Conservation (phyloP, 768 basidiomycete species). For the Hirschioporus abietinus region DNA sequence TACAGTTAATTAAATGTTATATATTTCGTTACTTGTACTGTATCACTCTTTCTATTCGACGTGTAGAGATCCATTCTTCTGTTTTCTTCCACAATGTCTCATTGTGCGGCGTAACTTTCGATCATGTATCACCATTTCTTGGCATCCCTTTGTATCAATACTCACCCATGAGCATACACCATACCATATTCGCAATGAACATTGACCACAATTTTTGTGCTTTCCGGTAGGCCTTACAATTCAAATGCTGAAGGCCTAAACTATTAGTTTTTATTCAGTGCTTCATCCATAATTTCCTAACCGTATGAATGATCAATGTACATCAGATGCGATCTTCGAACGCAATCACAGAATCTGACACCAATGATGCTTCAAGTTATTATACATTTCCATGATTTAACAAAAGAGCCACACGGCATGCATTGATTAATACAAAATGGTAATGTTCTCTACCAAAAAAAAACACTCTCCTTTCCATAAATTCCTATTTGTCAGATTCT, state of each 20-base stretch:
- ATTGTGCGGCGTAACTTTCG: not conserved
- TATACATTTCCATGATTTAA: no score
- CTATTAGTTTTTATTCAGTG: no score
- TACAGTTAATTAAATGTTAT: not conserved
- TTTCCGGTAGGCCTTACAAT: no score
- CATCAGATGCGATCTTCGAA: no score
- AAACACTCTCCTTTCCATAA: not conserved
- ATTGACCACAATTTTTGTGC: not conserved
- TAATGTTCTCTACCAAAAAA: not conserved
- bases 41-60: not conserved
- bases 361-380: no score
- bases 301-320: no score
- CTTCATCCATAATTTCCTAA: no score
- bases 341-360: no score
- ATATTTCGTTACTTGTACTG: not conserved
- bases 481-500: not conserved
- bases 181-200: not conserved
- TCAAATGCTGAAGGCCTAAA: no score
- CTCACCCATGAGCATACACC: not conserved
- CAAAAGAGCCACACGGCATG: no score
- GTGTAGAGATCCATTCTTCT: not conserved
- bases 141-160: not conserved
- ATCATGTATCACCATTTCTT: not conserved
- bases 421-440: not conserved
- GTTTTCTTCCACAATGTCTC: not conserved